Conservation (phyloP, 2,329 filamentous ascomycete species). For the Aurifilum marmelostoma region DNA sequence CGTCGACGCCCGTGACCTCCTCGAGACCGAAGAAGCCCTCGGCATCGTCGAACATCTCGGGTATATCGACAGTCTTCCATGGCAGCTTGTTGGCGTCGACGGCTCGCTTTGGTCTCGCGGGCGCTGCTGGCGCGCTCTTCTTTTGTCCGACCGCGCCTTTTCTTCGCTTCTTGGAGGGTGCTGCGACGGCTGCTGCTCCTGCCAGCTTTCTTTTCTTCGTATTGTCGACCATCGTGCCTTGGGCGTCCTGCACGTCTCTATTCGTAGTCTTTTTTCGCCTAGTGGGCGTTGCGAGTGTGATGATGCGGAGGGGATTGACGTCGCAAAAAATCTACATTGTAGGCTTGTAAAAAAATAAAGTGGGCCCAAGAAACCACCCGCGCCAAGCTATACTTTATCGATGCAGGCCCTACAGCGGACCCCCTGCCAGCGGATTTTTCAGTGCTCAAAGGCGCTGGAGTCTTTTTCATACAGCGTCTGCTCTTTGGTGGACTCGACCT, state of each 20-base stretch:
- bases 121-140: constrained; percentile 23
- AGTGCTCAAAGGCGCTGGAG: constrained; percentile 3
- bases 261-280: background rate
- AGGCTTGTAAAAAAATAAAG: constrained; percentile 1
- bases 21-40: constrained; percentile 92
- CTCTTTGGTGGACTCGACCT: background rate
- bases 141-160: constrained; percentile 30
- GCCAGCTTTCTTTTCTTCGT: constrained; percentile 37
- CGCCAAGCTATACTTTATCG: constrained; percentile 3
- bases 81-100: constrained; percentile 53
- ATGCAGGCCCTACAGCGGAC: constrained; percentile 9
- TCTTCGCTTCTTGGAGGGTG: constrained; percentile 33
- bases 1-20: constrained; percentile 87
- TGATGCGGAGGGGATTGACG: background rate
- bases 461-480: background rate
- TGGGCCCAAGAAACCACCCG: background rate
- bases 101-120: constrained; percentile 44
- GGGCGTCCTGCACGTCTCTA: background rate
- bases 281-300: background rate
- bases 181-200: constrained; percentile 9
- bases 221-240: constrained; percentile 14
- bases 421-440: constrained; percentile 17
- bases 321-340: constrained; percentile 2
- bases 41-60: constrained; percentile 82
- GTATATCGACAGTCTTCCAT: constrained; percentile 66